Conservation (phyloP, 169 alveolate species). For the Ichthyophthirius multifiliis region DNA sequence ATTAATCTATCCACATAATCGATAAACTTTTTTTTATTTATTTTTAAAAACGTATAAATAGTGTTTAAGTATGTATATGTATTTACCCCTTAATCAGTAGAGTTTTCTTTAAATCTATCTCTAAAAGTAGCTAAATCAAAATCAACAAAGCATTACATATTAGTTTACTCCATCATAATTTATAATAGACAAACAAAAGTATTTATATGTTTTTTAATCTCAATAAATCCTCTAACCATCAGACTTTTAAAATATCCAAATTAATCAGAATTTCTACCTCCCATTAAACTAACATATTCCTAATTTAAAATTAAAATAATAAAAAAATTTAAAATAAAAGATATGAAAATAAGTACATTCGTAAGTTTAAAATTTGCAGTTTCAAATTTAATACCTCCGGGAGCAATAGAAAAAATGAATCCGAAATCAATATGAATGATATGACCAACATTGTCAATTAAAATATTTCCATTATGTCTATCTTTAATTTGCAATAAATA, state of each 20-base stretch:
- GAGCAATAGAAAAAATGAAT: slow-evolving; percentile 56
- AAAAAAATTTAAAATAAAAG: neutral
- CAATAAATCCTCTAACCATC: slow-evolving; percentile 65
- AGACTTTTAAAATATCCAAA: slow-evolving; percentile 70
- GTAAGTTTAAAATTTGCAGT: slow-evolving; percentile 73
- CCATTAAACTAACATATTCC: slow-evolving; percentile 69
- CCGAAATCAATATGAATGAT: slow-evolving; percentile 75
- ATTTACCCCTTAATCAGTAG: slow-evolving; percentile 36
- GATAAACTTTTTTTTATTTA: neutral
- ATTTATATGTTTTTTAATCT: slow-evolving; percentile 58
- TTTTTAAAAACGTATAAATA: neutral
- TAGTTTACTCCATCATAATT: slow-evolving; percentile 43
- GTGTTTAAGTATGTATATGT: neutral
- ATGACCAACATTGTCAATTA: slow-evolving; percentile 62
- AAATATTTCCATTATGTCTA: slow-evolving; percentile 65
- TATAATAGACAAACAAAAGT: slow-evolving; percentile 39
- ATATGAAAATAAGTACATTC: neutral
- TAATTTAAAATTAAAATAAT: neutral
- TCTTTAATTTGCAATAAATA: slow-evolving; percentile 66
- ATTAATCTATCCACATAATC: slow-evolving; percentile 41
- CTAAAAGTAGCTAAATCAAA: slow-evolving; percentile 10
- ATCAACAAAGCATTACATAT: slow-evolving; percentile 29
- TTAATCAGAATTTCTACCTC: slow-evolving; percentile 67
- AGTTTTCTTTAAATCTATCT: slow-evolving; percentile 18
- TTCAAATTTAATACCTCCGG: slow-evolving; percentile 76